Evolutionary conservation across 208 protist species (phyloP).

Genomic region (Wallacemonas sp.): DNA sequence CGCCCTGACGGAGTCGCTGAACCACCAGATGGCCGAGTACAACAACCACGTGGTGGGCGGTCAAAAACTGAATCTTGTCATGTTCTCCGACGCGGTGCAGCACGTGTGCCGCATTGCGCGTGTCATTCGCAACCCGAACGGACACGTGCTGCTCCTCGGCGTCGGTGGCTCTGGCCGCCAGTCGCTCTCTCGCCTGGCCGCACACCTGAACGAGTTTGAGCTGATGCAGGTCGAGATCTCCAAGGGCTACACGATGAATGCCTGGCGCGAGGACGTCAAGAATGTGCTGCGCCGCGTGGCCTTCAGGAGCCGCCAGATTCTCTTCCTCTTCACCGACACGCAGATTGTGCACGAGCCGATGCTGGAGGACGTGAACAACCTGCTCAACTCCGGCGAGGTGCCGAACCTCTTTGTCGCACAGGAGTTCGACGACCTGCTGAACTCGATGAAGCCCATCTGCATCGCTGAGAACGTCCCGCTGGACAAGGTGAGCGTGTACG

Average conservation of each 20-base stretch:
- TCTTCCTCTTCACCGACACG: slow-evolving; percentile 98
- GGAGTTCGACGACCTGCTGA: slow-evolving; percentile 95
- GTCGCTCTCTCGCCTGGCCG: slow-evolving; percentile 95
- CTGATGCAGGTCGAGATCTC: slow-evolving; percentile 96
- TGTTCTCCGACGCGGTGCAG: slow-evolving; percentile 97
- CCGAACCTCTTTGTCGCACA: slow-evolving; percentile 96
- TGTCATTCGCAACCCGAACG: slow-evolving; percentile 95
- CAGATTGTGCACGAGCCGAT: slow-evolving; percentile 98
- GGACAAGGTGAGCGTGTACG: slow-evolving; percentile 96
- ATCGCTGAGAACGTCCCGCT: slow-evolving; percentile 87
- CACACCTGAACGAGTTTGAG: slow-evolving; percentile 95
- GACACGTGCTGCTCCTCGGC: slow-evolving; percentile 97
- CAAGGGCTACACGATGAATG: slow-evolving; percentile 96
- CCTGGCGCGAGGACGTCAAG: slow-evolving; percentile 98
- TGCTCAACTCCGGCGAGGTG: slow-evolving; percentile 98
- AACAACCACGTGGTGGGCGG: slow-evolving; percentile 74
- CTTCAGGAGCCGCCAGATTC: slow-evolving; percentile 94
- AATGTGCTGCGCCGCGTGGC: slow-evolving; percentile 90
- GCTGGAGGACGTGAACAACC: slow-evolving; percentile 99
- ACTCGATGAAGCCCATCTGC: slow-evolving; percentile 94
- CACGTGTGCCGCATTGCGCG: slow-evolving; percentile 96
- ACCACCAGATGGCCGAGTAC: slow-evolving; percentile 94
- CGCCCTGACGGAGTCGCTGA: slow-evolving; percentile 77
- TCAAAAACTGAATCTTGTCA: slow-evolving; percentile 95
- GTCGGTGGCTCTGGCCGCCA: slow-evolving; percentile 98